Base-by-base conservation (phyloP, 2,329 filamentous ascomycete genomes). In the Cercospora sp. region DNA sequence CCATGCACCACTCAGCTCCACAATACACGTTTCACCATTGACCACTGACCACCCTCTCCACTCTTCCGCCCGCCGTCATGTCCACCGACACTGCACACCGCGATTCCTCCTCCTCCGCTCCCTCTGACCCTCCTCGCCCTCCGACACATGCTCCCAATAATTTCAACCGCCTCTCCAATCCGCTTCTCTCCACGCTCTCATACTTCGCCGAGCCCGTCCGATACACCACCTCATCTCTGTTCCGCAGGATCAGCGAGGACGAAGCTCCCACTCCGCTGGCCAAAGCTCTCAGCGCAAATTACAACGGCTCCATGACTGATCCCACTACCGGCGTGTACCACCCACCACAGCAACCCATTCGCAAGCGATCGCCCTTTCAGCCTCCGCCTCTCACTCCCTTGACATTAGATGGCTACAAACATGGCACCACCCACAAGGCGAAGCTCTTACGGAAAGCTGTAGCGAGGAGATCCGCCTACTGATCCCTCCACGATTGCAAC, bases 391-490 rank as follows among this genome's bases (percentile, higher is more conserved):
- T 98, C 61, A 94, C 94, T 66, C 92, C 94, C 0, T 81, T 98
- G 24, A 83, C 85, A 4, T 85, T 98, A 40, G 81, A 83, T 24
- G 91, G 91, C 43, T 92, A 90, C 79, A 83, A 84, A 67, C 81
- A 83, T 1, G 85, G 84, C 74, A 93, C 90, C 3, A 81, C 84
- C 18, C 74, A 81, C 18, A 85, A 84, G 40, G 89, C 88, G 58
- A 86, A 88, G 72, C 83, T 98, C 63, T 84, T 99, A 66, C 90
- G 86, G 18, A 83, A 84, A 61, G 86, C 89, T 10, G 83, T 98
- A 32, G 95, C 94, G 95, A 98, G 81, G 95, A 98, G 82, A 97
- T 98, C 66, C 87, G 95, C 59, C 87, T 96, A 45, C 89, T 98
- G 75, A 84, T 98, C 24, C 95, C 95, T 0, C 89, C 96, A 72